phyloP scores from a whole-genome alignment of 177 flowering plant genomes.

The Vitis hybrid region DNA sequence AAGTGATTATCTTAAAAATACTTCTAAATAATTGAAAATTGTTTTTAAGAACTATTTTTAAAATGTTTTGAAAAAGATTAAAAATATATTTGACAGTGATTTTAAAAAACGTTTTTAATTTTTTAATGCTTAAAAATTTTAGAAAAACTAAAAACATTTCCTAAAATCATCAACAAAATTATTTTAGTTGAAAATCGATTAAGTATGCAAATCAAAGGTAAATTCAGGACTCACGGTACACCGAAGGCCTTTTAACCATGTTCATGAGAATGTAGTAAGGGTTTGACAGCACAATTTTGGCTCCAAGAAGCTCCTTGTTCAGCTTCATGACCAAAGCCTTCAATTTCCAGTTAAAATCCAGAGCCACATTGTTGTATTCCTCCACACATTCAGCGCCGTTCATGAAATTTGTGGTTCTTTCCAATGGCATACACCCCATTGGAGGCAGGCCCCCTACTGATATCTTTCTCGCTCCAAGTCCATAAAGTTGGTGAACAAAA shows the following conservation, averaged over 20 bases:
- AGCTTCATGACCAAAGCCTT: conserved; percentile 18
- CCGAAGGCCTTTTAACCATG: conserved; percentile 27
- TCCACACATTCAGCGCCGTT: conserved; percentile 19
- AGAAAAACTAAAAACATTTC: too few species aligned
- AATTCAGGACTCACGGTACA: conserved; percentile 23
- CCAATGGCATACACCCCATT: conserved; percentile 70
- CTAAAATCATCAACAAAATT: too few species aligned
- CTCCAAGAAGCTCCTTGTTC: conserved; percentile 36
- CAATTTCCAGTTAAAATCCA: conserved; percentile 40
- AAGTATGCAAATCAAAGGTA: too few species aligned
- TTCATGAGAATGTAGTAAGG: conserved; percentile 25
- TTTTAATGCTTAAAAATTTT: too few species aligned
- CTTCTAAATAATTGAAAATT: too few species aligned
- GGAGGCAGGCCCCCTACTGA: conserved; percentile 60
- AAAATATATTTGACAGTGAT: too few species aligned
- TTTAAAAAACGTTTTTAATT: too few species aligned
- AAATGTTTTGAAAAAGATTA: too few species aligned
- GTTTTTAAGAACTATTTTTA: too few species aligned
- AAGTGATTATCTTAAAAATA: too few species aligned
- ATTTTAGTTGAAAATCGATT: too few species aligned
- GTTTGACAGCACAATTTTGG: conserved; percentile 32
- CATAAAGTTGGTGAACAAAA: conserved; percentile 37
- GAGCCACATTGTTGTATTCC: conserved; percentile 35
- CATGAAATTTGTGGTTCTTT: conserved; percentile 37
- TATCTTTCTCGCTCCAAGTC: conserved; percentile 60